Base-by-base conservation (phyloP, 2,329 filamentous ascomycete genomes). In the Colletotrichum sansevieriae region DNA sequence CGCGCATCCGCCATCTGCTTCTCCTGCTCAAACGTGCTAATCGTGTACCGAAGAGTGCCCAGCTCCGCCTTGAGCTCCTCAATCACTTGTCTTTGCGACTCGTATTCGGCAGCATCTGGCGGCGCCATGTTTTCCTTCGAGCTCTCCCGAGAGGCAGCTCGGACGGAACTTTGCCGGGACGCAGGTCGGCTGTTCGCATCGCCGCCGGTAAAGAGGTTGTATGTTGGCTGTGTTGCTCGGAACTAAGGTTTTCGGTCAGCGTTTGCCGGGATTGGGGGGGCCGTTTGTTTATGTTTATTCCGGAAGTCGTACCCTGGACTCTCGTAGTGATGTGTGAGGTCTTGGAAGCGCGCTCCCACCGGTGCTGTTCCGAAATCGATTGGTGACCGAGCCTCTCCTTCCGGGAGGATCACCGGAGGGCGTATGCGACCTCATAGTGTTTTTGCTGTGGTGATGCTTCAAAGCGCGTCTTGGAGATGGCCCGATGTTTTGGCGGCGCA, bases 21-120 rank as follows among this genome's bases (percentile, higher is more conserved):
- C 76, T 98, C 95, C 73, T 97, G 93, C 74, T 95, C 95, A 61
- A 93, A 83, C 18, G 92, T 95, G 75, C 94, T 92, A 72, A 97
- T 86, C 67, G 95, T 93, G 81, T 98, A 99, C 70, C 91, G 91
- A 58, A 98, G 83, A 0, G 94, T 93, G 70, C 95, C 96, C 47
- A 98, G 84, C 79, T 98, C 94, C 2, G 95, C 93, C 76, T 95
- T 95, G 29, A 98, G 85, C 72, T 95, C 91, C 75, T 98, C 95
- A 68, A 86, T 87, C 41, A 83, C 82, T 63, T 81, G 84, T 56
- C 84, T 83, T 75, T 87, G 87, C 52, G 82, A 84, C 75, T 90
- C 87, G 75, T 88, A 88, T 63, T 86, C 83, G 67, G 88, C 85
- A n/a, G 84, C 83, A 67, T 89, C 87, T 1, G 85, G 81, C 0